Evolutionary conservation across 768 basidiomycete genomes (phyloP), one percentile per base, ranked within the genome.

Genomic region (Boletus rubroflammeus): DNA sequence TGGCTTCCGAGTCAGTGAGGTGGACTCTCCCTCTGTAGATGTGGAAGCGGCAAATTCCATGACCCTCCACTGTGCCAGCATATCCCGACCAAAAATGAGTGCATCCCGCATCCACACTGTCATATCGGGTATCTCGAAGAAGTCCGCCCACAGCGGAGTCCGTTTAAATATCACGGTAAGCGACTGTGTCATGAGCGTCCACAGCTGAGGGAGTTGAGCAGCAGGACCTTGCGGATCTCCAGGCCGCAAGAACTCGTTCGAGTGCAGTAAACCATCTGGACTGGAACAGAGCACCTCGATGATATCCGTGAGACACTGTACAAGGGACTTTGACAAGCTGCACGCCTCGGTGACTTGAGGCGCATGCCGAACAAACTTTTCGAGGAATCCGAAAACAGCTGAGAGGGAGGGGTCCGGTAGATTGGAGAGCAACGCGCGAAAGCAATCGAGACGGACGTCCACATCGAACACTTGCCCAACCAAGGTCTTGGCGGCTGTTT

Each of bases 61-160:
- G 11, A 86, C 81, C 40, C 84, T 75, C 72, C 93, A 83, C 58
- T 93, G 85, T 3, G 83, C 86, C 44, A 97, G 72, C 76, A 97
- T 80, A 62, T 95, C 90, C 60, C 88, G 75, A 9, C 88, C 94
- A 63, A 97, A 93, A 58, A 98, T 94, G 48, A 98, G 78, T 3
- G 95, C 97, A 67, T 98, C 97, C 51, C 95, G 83, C 97, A 99
- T 98, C 97, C 97, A 99, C 31, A 85, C 81, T 14, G 89, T 80
- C 95, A 99, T 97, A 52, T 85, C 84, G 26, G 85, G 81, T 61
- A 82, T 84, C 50, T 89, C 86, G 68, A 90, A 90, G 67, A 79
- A 87, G 8, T 75, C 68, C 0, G 97, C 81, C 97, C 97, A 99
- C 14, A 75, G 65, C 0, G 86, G 87, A 3, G 94, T 94, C 49